Evolutionary conservation across 768 basidiomycete species (phyloP).

Genomic region (Hysterangium stoloniferum): DNA sequence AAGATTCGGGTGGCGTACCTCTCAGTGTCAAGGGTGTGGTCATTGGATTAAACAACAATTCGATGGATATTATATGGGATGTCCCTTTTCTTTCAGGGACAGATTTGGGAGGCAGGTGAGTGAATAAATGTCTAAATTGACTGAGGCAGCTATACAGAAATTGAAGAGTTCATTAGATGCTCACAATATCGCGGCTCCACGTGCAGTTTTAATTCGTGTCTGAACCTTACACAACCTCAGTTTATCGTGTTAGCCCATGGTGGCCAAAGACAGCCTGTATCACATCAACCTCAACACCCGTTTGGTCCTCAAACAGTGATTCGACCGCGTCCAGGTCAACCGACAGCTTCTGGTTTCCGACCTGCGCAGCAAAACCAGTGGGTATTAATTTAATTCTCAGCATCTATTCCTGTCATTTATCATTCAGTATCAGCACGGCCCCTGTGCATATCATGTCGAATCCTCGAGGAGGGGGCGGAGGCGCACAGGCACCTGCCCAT

Average conservation of each 20-base stretch:
- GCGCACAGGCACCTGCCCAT: slow-evolving; percentile 29
- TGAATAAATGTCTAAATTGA: slow-evolving; percentile 7
- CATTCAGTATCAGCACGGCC: slow-evolving; percentile 19
- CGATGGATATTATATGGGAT: slow-evolving; percentile 96
- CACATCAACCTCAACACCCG: slow-evolving; percentile 54
- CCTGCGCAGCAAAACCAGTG: slow-evolving; percentile 39
- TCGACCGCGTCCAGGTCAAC: slow-evolving; percentile 46
- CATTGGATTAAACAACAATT: slow-evolving; percentile 75
- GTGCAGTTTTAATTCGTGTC: slow-evolving; percentile 77
- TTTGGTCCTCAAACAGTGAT: slow-evolving; percentile 59
- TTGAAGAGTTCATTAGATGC: slow-evolving; percentile 43
- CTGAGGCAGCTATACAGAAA: background rate
- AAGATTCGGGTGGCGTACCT: slow-evolving; percentile 89
- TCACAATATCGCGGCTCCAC: slow-evolving; percentile 88
- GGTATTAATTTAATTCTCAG: slow-evolving; percentile 10
- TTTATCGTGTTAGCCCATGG: slow-evolving; percentile 67
- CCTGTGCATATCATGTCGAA: slow-evolving; percentile 72
- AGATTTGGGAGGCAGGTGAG: slow-evolving; percentile 76
- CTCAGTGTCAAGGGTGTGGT: slow-evolving; percentile 90
- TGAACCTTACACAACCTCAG: slow-evolving; percentile 84
- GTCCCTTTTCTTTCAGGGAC: slow-evolving; percentile 89
- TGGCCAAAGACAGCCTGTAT: slow-evolving; percentile 24
- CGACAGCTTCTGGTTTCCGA: slow-evolving; percentile 55
- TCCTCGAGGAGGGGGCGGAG: slow-evolving; percentile 42
- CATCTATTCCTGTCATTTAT: slow-evolving; percentile 3